Percentiles rank a stretch among this genome's conserved stretches.
These are phyloP conservation scores for Penicillium alfredii DNA, from an alignment of 495 filamentous ascomycete genomes.

Conservation along the genomic window DNA sequence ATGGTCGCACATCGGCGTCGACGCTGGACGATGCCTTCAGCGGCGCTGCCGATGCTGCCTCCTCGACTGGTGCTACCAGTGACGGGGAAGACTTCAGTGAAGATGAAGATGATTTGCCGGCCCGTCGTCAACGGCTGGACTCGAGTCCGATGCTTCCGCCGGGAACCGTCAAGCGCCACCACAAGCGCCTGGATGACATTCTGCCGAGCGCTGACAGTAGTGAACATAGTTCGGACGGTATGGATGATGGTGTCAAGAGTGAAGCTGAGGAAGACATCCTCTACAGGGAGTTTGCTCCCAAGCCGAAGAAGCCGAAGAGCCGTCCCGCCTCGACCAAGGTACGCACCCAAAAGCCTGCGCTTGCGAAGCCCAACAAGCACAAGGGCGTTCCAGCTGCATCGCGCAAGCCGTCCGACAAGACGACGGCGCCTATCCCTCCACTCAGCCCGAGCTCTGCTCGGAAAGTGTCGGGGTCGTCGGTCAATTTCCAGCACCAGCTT, in stretches of 20 bases:
- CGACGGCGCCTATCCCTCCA: constrained; percentile 29
- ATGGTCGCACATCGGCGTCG: constrained; percentile 86
- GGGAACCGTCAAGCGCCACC: constrained; percentile 45
- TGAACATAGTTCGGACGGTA: constrained; percentile 60
- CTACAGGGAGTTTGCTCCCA: constrained; percentile 37
- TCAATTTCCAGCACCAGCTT: constrained; percentile 63
- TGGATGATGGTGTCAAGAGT: constrained; percentile 49
- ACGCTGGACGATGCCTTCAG: constrained; percentile 89
- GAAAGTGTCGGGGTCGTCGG: constrained; percentile 65
- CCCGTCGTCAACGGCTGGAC: constrained; percentile 57
- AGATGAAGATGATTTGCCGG: constrained; percentile 58
- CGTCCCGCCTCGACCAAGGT: constrained; percentile 32
- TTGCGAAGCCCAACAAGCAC: constrained; percentile 39
- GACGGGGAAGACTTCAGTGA: constrained; percentile 74
- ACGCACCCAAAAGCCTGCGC: constrained; percentile 33
- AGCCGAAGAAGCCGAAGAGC: constrained; percentile 42
- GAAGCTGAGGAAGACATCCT: constrained; percentile 45
- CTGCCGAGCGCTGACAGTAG: constrained; percentile 62
- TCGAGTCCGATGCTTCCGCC: constrained; percentile 48
- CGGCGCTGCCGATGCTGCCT: constrained; percentile 77
- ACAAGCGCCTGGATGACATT: constrained; percentile 55
- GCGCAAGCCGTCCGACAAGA: constrained; percentile 53
- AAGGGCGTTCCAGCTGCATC: constrained; percentile 23
- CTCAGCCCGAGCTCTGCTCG: constrained; percentile 61
- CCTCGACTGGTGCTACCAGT: constrained; percentile 75